Conservation (phyloP, 2,329 filamentous ascomycete genomes). For the Elsinoe australis region DNA sequence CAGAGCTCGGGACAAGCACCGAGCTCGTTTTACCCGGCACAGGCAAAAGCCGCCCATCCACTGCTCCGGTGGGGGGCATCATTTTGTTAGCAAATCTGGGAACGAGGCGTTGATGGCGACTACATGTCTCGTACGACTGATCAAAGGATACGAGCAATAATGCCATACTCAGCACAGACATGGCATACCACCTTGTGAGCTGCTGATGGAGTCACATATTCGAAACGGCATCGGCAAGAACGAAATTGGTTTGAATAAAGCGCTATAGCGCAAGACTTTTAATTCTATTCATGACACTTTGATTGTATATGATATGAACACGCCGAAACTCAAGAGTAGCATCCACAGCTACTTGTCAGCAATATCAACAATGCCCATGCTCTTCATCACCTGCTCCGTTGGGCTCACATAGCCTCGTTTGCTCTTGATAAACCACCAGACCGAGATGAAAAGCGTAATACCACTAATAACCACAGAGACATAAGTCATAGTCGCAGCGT, state of each 20-base stretch:
- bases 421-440: conserved; percentile 33
- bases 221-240: too few relatives aligned
- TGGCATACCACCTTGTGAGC: too few relatives aligned
- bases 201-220: too few relatives aligned
- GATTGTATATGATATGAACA: not conserved
- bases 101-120: not conserved
- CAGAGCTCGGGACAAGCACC: not conserved
- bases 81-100: not conserved
- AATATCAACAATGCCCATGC: conserved; percentile 10
- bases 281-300: not conserved
- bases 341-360: conserved; percentile 12
- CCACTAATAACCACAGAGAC: conserved; percentile 34
- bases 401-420: conserved; percentile 34
- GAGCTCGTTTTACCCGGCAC: not conserved
- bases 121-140: too few relatives aligned
- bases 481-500: conserved; percentile 38
- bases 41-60: conserved; percentile 8
- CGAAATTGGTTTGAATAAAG: too few relatives aligned
- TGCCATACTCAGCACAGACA: too few relatives aligned
- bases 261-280: too few relatives aligned
- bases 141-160: conserved; percentile 2
- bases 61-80: conserved; percentile 8
- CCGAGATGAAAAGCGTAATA: conserved; percentile 31
- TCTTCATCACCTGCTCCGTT: conserved; percentile 16
- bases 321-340: not conserved